Conservation (phyloP, 805 yeast genomes). For the Priceomyces fermenticarens region DNA sequence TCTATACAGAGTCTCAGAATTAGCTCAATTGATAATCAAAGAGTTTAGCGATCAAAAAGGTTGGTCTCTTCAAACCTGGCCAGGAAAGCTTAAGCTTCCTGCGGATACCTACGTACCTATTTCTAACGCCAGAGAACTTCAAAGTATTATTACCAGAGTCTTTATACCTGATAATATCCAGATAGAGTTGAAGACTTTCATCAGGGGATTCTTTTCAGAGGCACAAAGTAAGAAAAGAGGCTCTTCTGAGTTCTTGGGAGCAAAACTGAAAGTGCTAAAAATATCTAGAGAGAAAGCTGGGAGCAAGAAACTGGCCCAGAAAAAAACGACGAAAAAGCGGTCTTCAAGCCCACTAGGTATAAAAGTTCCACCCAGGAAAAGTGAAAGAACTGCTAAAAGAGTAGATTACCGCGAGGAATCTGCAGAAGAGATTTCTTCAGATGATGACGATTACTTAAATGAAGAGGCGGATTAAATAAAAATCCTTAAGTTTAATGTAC, state of each 20-base stretch:
- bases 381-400: constrained; percentile 31
- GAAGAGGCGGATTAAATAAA: constrained; percentile 5
- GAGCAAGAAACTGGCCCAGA: constrained; percentile 7
- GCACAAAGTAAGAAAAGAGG: constrained; percentile 16
- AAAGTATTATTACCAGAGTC: constrained; percentile 49
- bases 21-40: constrained; percentile 64
- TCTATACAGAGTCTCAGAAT: constrained; percentile 68
- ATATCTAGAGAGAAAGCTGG: constrained; percentile 9
- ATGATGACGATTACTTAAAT: constrained; percentile 2
- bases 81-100: constrained; percentile 70
- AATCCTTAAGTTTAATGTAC: constrained; percentile 3
- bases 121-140: constrained; percentile 55
- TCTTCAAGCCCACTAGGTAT: constrained; percentile 11
- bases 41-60: constrained; percentile 53
- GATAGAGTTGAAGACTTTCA: constrained; percentile 28
- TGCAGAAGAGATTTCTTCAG: constrained; percentile 14
- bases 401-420: constrained; percentile 32
- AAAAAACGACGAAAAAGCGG: constrained; percentile 13
- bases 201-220: constrained; percentile 22
- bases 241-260: constrained; percentile 20
- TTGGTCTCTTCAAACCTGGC: constrained; percentile 79
- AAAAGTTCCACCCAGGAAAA: constrained; percentile 34
- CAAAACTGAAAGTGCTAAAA: constrained; percentile 20
- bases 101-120: constrained; percentile 68
- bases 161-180: constrained; percentile 52